Conservation (phyloP, 306 rosid genomes). For the Astragalus membranaceus region DNA sequence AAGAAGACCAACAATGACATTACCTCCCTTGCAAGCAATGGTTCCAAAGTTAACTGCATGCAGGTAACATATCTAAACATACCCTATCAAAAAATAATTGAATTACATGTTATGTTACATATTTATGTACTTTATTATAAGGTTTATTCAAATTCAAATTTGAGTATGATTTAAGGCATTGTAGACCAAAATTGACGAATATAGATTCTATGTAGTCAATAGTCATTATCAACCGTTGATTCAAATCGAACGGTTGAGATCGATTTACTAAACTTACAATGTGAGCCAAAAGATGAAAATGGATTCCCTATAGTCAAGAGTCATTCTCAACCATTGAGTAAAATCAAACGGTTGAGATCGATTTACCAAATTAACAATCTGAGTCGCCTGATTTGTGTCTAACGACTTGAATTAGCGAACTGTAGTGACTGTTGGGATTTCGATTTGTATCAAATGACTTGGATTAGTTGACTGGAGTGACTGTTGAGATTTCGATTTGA, state of each 20-base stretch:
- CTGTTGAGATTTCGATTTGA: no score
- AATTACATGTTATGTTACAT: not conserved
- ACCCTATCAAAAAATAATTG: not conserved
- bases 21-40: conserved; percentile 60
- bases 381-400: not conserved
- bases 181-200: not conserved
- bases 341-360: no score
- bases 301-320: no score
- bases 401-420: not conserved
- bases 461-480: no score
- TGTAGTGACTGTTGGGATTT: not conserved
- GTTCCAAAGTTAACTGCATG: conserved; percentile 70
- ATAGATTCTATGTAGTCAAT: no score
- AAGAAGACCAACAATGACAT: conserved; percentile 59
- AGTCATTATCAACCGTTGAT: no score
- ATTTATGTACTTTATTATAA: not conserved
- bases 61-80: conserved; percentile 22
- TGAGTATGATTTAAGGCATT: not conserved
- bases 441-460: not conserved
- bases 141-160: not conserved
- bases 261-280: no score
- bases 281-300: no score
- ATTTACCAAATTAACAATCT: not conserved
- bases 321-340: no score
- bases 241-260: no score